Conservation (phyloP, 345 rosid species). For the Gossypium bickii region DNA sequence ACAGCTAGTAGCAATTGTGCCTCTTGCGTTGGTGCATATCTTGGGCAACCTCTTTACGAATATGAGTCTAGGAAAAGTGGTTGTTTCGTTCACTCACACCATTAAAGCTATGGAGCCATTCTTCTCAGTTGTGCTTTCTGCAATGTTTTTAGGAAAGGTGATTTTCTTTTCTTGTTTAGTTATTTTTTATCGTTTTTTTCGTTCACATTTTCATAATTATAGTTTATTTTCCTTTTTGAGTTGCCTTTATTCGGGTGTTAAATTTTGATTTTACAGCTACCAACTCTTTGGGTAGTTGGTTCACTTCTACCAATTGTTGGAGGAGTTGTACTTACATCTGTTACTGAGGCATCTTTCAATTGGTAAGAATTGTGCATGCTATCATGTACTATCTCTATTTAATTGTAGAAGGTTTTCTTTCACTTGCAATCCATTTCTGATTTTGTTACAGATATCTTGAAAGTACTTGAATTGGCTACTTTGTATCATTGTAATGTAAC, state of each 20-base stretch:
- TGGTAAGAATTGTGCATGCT: conserved; percentile 44
- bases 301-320: conserved; percentile 91
- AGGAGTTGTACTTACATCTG: conserved; percentile 93
- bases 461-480: neutral
- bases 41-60: no score
- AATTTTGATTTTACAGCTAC: conserved; percentile 41
- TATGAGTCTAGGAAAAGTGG: no score
- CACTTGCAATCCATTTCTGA: neutral
- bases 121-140: no score
- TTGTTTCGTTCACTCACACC: no score
- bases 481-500: neutral
- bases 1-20: no score
- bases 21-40: no score
- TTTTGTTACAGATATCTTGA: neutral
- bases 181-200: no score
- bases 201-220: no score
- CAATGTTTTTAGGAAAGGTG: no score
- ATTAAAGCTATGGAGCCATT: no score
- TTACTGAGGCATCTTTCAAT: conserved; percentile 87
- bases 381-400: neutral
- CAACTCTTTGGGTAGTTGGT: conserved; percentile 82
- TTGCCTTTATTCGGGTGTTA: neutral
- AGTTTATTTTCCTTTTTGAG: neutral
- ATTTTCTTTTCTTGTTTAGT: no score
- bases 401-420: neutral